A percentile compares a stretch with the other conserved stretches of the same genome.
These are phyloP conservation scores for Mycena latifolia DNA, from an alignment of 768 basidiomycete genomes.

Conservation along the genomic window DNA sequence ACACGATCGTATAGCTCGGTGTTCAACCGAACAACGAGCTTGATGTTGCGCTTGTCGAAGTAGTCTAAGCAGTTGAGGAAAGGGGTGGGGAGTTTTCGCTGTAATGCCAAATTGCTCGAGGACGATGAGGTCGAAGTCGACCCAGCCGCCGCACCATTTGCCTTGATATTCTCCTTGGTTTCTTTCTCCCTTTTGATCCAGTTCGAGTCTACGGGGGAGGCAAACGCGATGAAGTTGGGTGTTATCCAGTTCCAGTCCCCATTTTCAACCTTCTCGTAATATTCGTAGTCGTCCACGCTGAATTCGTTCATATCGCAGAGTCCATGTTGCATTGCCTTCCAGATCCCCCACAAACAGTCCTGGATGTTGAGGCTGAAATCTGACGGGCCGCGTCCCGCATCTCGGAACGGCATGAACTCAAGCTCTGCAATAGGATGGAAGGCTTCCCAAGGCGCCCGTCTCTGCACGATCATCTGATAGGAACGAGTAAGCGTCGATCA, in stretches of 20 bases:
- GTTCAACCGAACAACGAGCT: slow-evolving; percentile 93
- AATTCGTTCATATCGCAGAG: slow-evolving; percentile 97
- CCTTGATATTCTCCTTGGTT: slow-evolving; percentile 58
- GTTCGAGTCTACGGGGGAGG: slow-evolving; percentile 85
- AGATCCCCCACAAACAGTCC: slow-evolving; percentile 90
- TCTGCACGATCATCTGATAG: slow-evolving; percentile 89
- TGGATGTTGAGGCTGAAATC: slow-evolving; percentile 96
- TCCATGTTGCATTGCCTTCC: slow-evolving; percentile 92
- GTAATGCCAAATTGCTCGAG: slow-evolving; percentile 67
- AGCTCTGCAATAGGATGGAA: slow-evolving; percentile 93
- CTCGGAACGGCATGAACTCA: slow-evolving; percentile 96
- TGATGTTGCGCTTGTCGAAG: slow-evolving; percentile 89
- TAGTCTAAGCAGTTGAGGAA: slow-evolving; percentile 95
- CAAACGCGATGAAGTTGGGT: slow-evolving; percentile 93
- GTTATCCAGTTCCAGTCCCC: slow-evolving; percentile 98
- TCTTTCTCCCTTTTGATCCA: slow-evolving; percentile 87
- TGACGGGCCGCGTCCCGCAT: slow-evolving; percentile 92
- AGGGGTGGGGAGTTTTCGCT: slow-evolving; percentile 81
- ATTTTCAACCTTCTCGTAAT: slow-evolving; percentile 95
- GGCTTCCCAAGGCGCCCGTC: slow-evolving; percentile 92
- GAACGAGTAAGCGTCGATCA: slow-evolving; percentile 31
- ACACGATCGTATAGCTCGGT: slow-evolving; percentile 90
- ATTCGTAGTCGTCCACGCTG: slow-evolving; percentile 92
- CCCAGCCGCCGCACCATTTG: slow-evolving; percentile 33
- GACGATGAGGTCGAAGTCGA: slow-evolving; percentile 38